Percentiles rank a stretch among this genome's conserved stretches.
These are phyloP conservation scores for Tephrocybe sp. DNA, from an alignment of 768 basidiomycete genomes.

Conservation along the genomic window DNA sequence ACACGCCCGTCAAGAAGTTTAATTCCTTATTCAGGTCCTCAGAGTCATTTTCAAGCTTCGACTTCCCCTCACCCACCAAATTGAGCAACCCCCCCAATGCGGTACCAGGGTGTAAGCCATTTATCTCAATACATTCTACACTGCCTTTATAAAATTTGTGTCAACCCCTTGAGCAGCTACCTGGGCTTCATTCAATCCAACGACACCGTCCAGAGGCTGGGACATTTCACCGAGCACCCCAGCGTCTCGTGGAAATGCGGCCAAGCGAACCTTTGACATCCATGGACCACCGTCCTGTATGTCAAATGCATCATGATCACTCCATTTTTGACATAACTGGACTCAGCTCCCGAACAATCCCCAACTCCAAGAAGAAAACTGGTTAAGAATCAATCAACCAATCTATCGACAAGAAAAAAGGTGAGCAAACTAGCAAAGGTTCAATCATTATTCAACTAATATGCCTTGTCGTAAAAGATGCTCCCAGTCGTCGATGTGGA, in stretches of 20 bases:
- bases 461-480: too few relatives aligned
- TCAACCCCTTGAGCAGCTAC: neutral
- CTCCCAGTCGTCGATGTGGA: neutral
- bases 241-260: neutral
- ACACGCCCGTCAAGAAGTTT: neutral
- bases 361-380: constrained; percentile 3
- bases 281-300: neutral
- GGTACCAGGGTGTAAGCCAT: neutral
- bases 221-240: neutral
- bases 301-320: neutral
- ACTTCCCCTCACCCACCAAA: neutral
- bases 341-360: neutral
- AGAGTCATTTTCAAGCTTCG: neutral
- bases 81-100: too few relatives aligned
- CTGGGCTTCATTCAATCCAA: neutral
- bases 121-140: neutral
- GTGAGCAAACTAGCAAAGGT: neutral
- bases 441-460: too few relatives aligned
- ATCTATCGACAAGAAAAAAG: neutral
- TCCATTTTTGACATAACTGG: neutral
- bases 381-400: neutral
- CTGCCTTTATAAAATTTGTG: neutral
- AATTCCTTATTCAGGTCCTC: neutral
- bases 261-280: neutral
- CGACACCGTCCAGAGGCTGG: neutral